phyloP scores from a whole-genome alignment of 768 basidiomycete species.

The Russula emetica region DNA sequence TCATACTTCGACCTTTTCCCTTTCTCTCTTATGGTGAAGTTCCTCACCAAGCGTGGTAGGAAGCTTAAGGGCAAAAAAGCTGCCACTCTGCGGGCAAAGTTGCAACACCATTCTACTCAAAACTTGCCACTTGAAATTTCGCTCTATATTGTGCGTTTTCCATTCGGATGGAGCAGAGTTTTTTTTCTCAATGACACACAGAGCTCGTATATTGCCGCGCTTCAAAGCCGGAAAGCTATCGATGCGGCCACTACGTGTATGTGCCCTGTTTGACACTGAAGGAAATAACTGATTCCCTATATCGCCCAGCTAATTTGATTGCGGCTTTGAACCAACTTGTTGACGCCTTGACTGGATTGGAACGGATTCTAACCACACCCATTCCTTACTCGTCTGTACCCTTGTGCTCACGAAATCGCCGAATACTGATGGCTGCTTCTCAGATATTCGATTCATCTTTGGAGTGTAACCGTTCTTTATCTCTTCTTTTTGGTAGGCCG shows the following conservation, averaged over 20 bases:
- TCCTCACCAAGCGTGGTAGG: slow-evolving; percentile 45
- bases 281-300: neutral
- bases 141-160: slow-evolving; percentile 52
- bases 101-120: slow-evolving; percentile 44
- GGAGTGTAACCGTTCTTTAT: slow-evolving; percentile 60
- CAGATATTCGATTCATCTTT: slow-evolving; percentile 66
- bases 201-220: slow-evolving; percentile 62
- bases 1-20: slow-evolving; percentile 63
- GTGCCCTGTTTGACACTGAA: slow-evolving; percentile 30
- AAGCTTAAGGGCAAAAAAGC: slow-evolving; percentile 61
- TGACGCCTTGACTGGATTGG: slow-evolving; percentile 63
- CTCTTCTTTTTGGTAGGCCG: slow-evolving; percentile 52
- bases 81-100: slow-evolving; percentile 48
- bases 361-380: slow-evolving; percentile 70
- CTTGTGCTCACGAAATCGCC: neutral
- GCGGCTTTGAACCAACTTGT: slow-evolving; percentile 51
- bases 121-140: slow-evolving; percentile 69
- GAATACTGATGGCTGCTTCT: slow-evolving; percentile 5
- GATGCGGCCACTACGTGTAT: slow-evolving; percentile 61
- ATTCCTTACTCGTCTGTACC: slow-evolving; percentile 65
- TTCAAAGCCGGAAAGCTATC: slow-evolving; percentile 51
- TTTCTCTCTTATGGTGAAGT: slow-evolving; percentile 54
- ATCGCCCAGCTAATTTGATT: slow-evolving; percentile 43
- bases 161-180: neutral
- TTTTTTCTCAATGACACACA: slow-evolving; percentile 32